These are phyloP conservation scores for cucumber (Cucumis sativus) DNA, from an alignment of 306 rosid species.

Conservation along the genomic window Cucumber_9930_V3 NC_026659.2:24667001-24667500, in stretches of 20 bases:
- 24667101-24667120: background rate
- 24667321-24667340: conserved; percentile 80
- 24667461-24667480: conserved; percentile 79
- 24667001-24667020: background rate
- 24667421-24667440: conserved; percentile 91
- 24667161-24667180: conserved; percentile 2
- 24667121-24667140: background rate
- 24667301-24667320: conserved; percentile 88
- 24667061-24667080: background rate
- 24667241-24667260: conserved; percentile 66
- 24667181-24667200: conserved; percentile 55
- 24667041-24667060: background rate
- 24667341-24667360: conserved; percentile 97
- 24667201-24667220: conserved; percentile 61
- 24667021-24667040: background rate
- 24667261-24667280: conserved; percentile 83
- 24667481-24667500: conserved; percentile 88
- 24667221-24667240: conserved; percentile 76
- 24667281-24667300: conserved; percentile 81
- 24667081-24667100: background rate
- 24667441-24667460: conserved; percentile 72
- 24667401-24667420: conserved; percentile 86
- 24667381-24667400: conserved; percentile 97
- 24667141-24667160: background rate
- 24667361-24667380: conserved; percentile 88